Evolutionary conservation across 2,329 filamentous ascomycete genomes (phyloP), one percentile per base, ranked within the genome.

Genomic region (Sporothrix curviconia): DNA sequence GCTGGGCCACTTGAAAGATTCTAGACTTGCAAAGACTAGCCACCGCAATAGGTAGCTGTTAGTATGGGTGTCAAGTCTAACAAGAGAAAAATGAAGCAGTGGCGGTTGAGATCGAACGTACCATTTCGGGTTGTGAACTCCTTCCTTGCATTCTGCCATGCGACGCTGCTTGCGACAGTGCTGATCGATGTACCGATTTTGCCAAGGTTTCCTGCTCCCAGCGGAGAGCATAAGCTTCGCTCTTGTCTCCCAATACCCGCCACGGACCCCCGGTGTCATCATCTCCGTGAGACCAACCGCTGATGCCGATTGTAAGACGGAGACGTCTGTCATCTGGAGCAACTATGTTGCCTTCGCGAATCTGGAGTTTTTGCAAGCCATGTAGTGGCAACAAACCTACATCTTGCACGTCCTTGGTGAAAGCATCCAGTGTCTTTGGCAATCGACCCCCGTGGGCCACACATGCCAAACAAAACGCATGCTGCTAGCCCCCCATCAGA

Each of bases 381-480:
- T 84, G 82, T 15, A 95, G 76, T 0, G 90, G 89, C 11, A 96
- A 72, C 65, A 97, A 89, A 0, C 84, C 90, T 70, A 96, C 95
- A 67, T 97, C 92, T 65, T 90, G 84, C 15, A 97, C 86, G 62
- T 96, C 90, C 64, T 84, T 85, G 11, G 87, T 82, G 68, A 95
- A 95, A n/a, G 86, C 79, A 62, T 96, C 90, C 78, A 96, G 88
- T 78, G 92, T 90, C 69, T 91, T 86, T 54, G n/a, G 85, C 84
- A 0, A 88, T 89, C 78, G 58, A 44, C 0, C 95, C 92, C 36
- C 86, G 83, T 1, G 86, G 85, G 43, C 89, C 89, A 67, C 95
- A 96, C n/a, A 94, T 89, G 8, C 94, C 94, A 66, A 97, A 96
- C 39, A 97, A 75, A 37, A 87, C 84, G 15, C 92, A 92, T 30